phyloP scores from a whole-genome alignment of 495 filamentous ascomycete genomes.

The Lichina pygmaea region DNA sequence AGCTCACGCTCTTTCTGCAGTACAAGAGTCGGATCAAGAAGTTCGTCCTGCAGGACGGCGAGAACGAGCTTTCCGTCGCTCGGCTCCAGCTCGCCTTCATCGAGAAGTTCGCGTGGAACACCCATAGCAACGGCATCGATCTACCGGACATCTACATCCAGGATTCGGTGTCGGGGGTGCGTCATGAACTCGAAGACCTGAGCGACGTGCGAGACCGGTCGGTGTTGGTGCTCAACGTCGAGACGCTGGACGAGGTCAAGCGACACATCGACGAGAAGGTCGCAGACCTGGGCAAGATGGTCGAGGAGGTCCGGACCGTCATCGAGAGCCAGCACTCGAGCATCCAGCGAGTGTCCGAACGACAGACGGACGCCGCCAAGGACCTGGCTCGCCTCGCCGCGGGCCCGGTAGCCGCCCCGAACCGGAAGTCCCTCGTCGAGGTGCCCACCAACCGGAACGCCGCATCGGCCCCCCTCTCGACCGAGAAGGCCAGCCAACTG shows the following conservation, averaged over 20 bases:
- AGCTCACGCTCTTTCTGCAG: slow-evolving; percentile 86
- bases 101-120: slow-evolving; percentile 97
- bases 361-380: slow-evolving; percentile 73
- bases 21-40: slow-evolving; percentile 96
- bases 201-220: slow-evolving; percentile 87
- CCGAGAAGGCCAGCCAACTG: background rate
- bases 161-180: slow-evolving; percentile 77
- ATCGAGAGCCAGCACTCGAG: slow-evolving; percentile 54
- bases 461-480: slow-evolving; percentile 3
- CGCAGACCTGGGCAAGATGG: slow-evolving; percentile 45
- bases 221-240: slow-evolving; percentile 80
- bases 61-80: slow-evolving; percentile 56
- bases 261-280: slow-evolving; percentile 84
- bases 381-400: slow-evolving; percentile 65
- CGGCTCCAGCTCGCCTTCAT: slow-evolving; percentile 92
- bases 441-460: slow-evolving; percentile 9
- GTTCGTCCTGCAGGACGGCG: slow-evolving; percentile 65
- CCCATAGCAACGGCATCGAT: slow-evolving; percentile 76
- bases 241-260: slow-evolving; percentile 90
- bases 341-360: slow-evolving; percentile 70
- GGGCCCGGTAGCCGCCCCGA: slow-evolving; percentile 18
- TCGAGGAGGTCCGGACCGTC: slow-evolving; percentile 55
- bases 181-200: slow-evolving; percentile 85
- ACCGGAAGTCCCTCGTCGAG: slow-evolving; percentile 8
- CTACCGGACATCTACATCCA: slow-evolving; percentile 95